Evolutionary conservation across 306 rosid species (phyloP), one percentile per base, ranked within the genome.

Genomic region (Acacia crassicarpa): DNA sequence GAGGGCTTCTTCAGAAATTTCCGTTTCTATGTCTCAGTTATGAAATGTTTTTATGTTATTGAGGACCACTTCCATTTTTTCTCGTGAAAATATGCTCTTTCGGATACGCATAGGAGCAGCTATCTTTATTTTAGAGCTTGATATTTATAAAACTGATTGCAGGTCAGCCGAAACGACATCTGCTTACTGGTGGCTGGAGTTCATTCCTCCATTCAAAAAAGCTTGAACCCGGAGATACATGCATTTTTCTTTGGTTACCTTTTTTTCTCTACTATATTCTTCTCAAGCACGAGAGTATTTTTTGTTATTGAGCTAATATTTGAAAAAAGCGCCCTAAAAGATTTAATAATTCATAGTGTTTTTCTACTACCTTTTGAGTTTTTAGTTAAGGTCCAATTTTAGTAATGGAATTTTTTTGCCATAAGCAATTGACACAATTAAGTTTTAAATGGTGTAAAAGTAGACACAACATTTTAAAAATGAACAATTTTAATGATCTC

Each of bases 161-260:
- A 93, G 98, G 93, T 80, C 83, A 89, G 67, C 91, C 97, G 11
- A 91, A 74, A 87, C 82, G 92, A 75, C 94, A 93, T 84, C 82
- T 91, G 84, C 88, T 93, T 77, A 93, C 97, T 11, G 86, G 88
- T 75, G 94, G 94, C 40, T 93, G 94, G 98, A 93, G 90, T 85
- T 84, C 84, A 49, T 93, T 93, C 67, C 87, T 90, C 8, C 83
- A 83, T 58, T 71, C 93, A 32, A 93, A 91, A 82, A 91, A 84
- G 59, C 94, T 91, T 76, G 81, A 58, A 80, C 80, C 93, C 27
- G 93, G 98, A 58, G 98, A 93, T 80, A 30, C 86, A 67, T 90
- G 91, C 82, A 85, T 90, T 83, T 93, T 93, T 75, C 74, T 84
- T 25, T 86, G 92, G 97, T 93, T 77, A 38, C 62, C 83, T 78